phyloP scores from a whole-genome alignment of 352 stramenopile species.

The Pythium rishiriense region DNA sequence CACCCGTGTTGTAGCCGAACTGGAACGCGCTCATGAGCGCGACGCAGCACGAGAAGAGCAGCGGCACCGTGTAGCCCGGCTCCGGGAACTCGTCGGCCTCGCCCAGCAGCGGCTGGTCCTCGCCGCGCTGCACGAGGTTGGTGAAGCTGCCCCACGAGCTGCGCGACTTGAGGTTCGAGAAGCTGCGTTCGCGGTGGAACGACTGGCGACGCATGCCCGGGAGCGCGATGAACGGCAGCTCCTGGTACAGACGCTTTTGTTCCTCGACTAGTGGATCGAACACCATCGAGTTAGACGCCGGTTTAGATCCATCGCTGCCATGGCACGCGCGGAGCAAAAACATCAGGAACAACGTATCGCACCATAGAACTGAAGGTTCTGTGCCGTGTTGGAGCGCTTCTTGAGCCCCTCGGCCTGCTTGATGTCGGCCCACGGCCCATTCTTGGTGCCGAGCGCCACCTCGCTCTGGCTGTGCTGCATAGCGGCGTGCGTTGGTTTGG shows the following conservation, averaged over 20 bases:
- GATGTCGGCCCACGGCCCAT: conserved; percentile 40
- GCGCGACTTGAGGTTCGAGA: conserved; percentile 47
- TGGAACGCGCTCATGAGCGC: conserved; percentile 43
- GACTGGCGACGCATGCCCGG: conserved; percentile 47
- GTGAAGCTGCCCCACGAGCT: conserved; percentile 49
- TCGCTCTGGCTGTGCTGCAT: conserved; percentile 55
- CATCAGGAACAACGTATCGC: background rate
- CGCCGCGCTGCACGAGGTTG: conserved; percentile 48
- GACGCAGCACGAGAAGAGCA: conserved; percentile 45
- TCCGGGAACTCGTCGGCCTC: conserved; percentile 36
- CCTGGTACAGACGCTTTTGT: conserved; percentile 47
- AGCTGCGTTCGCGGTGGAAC: conserved; percentile 47
- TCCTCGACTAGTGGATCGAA: conserved; percentile 38
- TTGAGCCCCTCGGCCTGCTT: conserved; percentile 43
- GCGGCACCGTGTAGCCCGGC: conserved; percentile 41
- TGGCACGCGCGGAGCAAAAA: background rate
- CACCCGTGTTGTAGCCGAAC: conserved; percentile 50
- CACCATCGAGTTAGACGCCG: conserved; percentile 13
- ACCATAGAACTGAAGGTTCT: conserved; percentile 54
- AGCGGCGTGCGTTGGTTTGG: background rate
- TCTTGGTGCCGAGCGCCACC: conserved; percentile 40
- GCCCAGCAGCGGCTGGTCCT: conserved; percentile 61
- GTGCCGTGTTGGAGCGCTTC: conserved; percentile 51
- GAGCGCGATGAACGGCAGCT: conserved; percentile 47
- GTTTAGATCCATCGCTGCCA: background rate